Evolutionary conservation across 1,284 basidiomycete genomes (phyloP).

Genomic region (Coniferiporia sulphurascens): DNA sequence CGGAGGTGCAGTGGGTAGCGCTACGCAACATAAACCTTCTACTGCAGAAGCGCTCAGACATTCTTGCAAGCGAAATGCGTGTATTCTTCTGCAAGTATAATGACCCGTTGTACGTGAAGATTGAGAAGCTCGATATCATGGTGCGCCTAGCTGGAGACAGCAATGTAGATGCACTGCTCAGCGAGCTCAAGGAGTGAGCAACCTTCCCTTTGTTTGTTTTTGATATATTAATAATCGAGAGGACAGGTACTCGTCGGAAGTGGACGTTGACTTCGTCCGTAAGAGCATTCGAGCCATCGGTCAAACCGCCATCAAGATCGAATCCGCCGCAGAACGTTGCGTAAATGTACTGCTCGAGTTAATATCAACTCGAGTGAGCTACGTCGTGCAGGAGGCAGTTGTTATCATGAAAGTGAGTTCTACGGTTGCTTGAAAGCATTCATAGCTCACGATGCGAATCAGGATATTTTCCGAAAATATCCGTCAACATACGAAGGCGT

Average conservation of each 20-base stretch:
- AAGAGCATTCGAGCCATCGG: conserved; percentile 94
- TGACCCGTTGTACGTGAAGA: conserved; percentile 96
- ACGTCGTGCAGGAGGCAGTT: conserved; percentile 97
- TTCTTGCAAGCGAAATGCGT: conserved; percentile 93
- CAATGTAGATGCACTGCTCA: conserved; percentile 91
- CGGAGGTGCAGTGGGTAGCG: conserved; percentile 95
- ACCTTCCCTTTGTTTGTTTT: conserved; percentile 18
- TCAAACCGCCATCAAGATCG: conserved; percentile 94
- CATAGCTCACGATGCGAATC: conserved; percentile 6
- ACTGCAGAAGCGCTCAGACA: conserved; percentile 86
- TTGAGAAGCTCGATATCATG: conserved; percentile 99
- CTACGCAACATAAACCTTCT: conserved; percentile 95
- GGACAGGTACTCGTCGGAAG: conserved; percentile 87
- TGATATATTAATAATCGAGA: not conserved
- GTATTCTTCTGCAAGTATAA: conserved; percentile 99
- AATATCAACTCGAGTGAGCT: conserved; percentile 89
- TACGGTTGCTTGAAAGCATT: not conserved
- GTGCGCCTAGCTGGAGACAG: conserved; percentile 87
- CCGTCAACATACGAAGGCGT: conserved; percentile 97
- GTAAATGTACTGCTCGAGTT: conserved; percentile 91
- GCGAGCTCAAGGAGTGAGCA: conserved; percentile 90
- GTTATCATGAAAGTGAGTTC: conserved; percentile 89
- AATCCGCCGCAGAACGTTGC: conserved; percentile 88
- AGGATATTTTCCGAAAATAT: conserved; percentile 98
- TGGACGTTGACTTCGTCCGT: conserved; percentile 97